phyloP scores from a whole-genome alignment of 179 eudicot species.

The Camellia oleifera region DNA sequence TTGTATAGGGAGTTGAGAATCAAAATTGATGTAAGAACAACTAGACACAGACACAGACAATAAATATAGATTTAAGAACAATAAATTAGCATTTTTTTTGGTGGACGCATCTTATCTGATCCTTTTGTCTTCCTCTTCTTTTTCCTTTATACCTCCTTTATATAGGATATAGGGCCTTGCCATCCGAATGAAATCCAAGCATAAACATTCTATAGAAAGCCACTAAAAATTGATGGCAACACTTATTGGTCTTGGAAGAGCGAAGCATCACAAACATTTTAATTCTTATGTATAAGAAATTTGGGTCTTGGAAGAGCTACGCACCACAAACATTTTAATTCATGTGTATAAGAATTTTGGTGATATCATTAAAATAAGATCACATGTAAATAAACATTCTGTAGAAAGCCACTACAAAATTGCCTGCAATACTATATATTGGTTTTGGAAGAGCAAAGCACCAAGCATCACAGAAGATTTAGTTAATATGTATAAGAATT shows the following conservation, averaged over 20 bases:
- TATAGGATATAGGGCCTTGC: too few species aligned
- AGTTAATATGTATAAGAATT: too few species aligned
- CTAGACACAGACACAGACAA: too few species aligned
- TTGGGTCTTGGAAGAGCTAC: conserved; percentile 1
- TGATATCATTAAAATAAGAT: background rate
- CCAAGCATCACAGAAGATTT: background rate
- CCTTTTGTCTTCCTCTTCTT: too few species aligned
- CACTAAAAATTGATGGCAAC: background rate
- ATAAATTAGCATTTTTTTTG: too few species aligned
- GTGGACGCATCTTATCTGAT: too few species aligned
- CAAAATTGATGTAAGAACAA: too few species aligned
- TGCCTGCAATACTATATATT: background rate
- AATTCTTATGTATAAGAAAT: background rate
- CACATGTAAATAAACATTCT: background rate
- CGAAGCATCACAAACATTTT: background rate
- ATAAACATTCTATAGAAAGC: background rate
- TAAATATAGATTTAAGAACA: too few species aligned
- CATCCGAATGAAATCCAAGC: background rate
- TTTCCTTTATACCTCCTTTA: too few species aligned
- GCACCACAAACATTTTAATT: background rate
- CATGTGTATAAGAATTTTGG: background rate
- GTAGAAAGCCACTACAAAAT: background rate
- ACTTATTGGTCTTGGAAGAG: background rate
- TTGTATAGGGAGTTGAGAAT: too few species aligned
- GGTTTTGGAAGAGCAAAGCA: background rate